phyloP scores from a whole-genome alignment of 2,329 filamentous ascomycete species.

The Ilyonectria destructans region DNA sequence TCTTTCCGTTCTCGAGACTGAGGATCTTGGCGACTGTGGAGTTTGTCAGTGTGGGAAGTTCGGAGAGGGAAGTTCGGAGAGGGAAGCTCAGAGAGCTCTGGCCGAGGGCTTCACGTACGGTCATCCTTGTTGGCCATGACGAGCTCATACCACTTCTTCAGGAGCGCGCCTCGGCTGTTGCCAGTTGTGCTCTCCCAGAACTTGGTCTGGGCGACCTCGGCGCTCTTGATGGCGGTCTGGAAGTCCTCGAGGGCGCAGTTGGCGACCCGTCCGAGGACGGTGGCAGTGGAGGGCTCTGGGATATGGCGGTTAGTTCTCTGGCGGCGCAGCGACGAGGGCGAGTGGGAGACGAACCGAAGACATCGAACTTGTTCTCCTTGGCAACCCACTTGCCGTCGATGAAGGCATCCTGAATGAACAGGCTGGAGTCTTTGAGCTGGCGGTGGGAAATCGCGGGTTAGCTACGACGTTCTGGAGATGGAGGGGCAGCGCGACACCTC shows the following conservation, averaged over 20 bases:
- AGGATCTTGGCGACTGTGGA: slow-evolving; percentile 55
- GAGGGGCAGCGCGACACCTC: slow-evolving; percentile 15
- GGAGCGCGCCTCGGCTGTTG: slow-evolving; percentile 47
- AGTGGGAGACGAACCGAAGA: slow-evolving; percentile 43
- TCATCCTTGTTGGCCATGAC: slow-evolving; percentile 49
- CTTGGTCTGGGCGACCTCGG: slow-evolving; percentile 46
- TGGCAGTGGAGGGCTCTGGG: slow-evolving; percentile 48
- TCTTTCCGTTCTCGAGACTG: slow-evolving; percentile 70
- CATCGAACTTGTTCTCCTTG: slow-evolving; percentile 51
- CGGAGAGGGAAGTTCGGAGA: not conserved
- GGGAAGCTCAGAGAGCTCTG: not conserved
- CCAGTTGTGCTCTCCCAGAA: slow-evolving; percentile 49
- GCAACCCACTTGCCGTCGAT: slow-evolving; percentile 49
- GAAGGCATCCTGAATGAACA: slow-evolving; percentile 51
- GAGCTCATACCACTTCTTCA: slow-evolving; percentile 50
- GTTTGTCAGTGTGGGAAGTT: slow-evolving; percentile 3
- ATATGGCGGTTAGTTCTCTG: slow-evolving; percentile 20
- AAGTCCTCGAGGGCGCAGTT: slow-evolving; percentile 50
- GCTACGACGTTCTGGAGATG: slow-evolving; percentile 17
- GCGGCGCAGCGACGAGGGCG: not conserved
- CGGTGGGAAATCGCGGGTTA: slow-evolving; percentile 28
- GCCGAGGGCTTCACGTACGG: slow-evolving; percentile 36
- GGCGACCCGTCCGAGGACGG: slow-evolving; percentile 48
- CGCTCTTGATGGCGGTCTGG: slow-evolving; percentile 48
- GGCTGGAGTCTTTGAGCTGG: slow-evolving; percentile 48